Evolutionary conservation across 192 early-diverging fungal species (phyloP), one percentile per base, ranked within the genome.

Genomic region (Thamnidium elegans): DNA sequence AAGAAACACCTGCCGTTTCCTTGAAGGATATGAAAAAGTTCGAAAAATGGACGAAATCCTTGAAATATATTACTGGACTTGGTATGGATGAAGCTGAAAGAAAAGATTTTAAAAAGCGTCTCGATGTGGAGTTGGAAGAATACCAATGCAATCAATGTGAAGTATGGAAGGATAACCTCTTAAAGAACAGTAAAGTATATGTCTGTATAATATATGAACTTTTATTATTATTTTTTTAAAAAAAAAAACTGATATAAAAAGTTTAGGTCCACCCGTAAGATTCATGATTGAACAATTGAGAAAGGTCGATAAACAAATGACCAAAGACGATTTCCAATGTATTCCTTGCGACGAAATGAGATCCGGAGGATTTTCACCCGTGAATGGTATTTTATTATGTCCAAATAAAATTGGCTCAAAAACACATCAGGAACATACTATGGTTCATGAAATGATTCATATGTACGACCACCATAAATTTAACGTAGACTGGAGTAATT

Each of bases 381-480:
- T 88, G 2, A 72, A 82, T 39, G 91, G 92, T 45, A 86, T 97
- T 59, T 76, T 96, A 21, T 79, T 98, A 31, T 98, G 96, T 76
- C 86, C 92, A 69, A 94, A 96, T 73, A 79, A 80, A 65, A 79
- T 98, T 55, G 72, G 81, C 32, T 81, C 81, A 43, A 94, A 91
- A 71, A 78, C 78, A n/a, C 92, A 94, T 64, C 79, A 90, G 79
- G 93, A 96, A 71, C 89, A 93, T 60, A 94, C 93, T 2, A 89
- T 98, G 82, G 90, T 91, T 7, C 96, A 98, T 66, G 96, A 98
- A 70, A 87, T 93, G 89, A 78, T 93, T 26, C 91, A 93, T 66
- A 89, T 90, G 54, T 91, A 89, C 68, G 91, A 93, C 56, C 80
- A 93, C 55, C 84, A 85, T 44, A 79, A 79, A 67, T 90, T 87